phyloP scores from a whole-genome alignment of 208 protist species.

The Trypanosoma boissoni region DNA sequence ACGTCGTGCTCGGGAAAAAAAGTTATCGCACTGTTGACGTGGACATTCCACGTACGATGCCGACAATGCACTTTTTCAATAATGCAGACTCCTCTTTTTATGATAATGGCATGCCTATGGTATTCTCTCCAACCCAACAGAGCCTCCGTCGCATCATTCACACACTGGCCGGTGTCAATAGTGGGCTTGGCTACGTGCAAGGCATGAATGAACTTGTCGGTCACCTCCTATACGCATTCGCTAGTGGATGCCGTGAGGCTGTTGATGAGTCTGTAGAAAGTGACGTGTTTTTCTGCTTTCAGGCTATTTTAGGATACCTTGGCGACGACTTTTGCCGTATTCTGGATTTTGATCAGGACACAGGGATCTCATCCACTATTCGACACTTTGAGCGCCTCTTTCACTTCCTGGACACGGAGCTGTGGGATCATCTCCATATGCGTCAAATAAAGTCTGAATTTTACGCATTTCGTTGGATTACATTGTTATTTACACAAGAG shows the following conservation, averaged over 20 bases:
- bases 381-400: constrained; percentile 62
- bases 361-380: constrained; percentile 61
- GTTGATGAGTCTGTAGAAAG: constrained; percentile 44
- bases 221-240: constrained; percentile 71
- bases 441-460: constrained; percentile 52
- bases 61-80: constrained; percentile 75
- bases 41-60: constrained; percentile 83
- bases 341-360: constrained; percentile 48
- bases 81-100: not conserved
- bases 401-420: constrained; percentile 50
- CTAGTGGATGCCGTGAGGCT: constrained; percentile 26
- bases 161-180: constrained; percentile 60
- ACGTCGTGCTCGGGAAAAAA: constrained; percentile 18
- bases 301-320: constrained; percentile 61
- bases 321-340: constrained; percentile 71
- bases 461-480: constrained; percentile 86
- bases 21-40: constrained; percentile 47
- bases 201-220: constrained; percentile 84
- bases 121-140: constrained; percentile 52
- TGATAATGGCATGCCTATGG: constrained; percentile 8
- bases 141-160: constrained; percentile 67
- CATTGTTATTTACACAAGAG: constrained; percentile 84
- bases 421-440: constrained; percentile 45
- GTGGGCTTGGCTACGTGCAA: constrained; percentile 76
- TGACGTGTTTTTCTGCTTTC: constrained; percentile 78